Evolutionary conservation across 768 basidiomycete species (phyloP), one percentile per base, ranked within the genome.

Genomic region (Mycena olivaceomarginata): DNA sequence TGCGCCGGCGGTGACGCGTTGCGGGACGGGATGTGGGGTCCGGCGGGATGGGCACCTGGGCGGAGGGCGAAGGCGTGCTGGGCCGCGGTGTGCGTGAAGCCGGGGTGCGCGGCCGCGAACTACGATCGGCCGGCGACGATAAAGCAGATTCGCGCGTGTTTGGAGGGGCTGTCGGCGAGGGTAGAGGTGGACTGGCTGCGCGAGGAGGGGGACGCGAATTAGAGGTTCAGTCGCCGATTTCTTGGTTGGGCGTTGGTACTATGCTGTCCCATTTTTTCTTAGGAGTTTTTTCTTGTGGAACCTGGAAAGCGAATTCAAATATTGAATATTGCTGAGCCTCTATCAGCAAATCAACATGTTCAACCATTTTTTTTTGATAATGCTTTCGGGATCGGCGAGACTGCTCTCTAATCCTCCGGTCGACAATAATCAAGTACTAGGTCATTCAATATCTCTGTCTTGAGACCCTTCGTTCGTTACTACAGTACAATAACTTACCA

Each of bases 71-170:
- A 86, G 81, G 88, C 89, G 5, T 94, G 92, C 79, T 94, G 94
- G 93, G 88, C 88, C 60, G 90, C 93, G 1, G 88, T 84, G 69
- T 95, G 93, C 79, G 76, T 83, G n/a, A 89, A 88, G 80, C 22
- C 75, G 40, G 89, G 83, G 1, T 94, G 94, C 80, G 86, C 85
- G 18, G 90, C 89, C 2, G 82, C 90, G 57, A 89, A 92, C 74
- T 95, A 94, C 71, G 93, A 94, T 82, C 89, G 90, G 82, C 78
- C 83, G 22, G 89, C 90, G 66, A 92, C 94, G 46, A 81, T 94
- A 73, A 90, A 88, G 66, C 89, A 92, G 72, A 92, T 95, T 74
- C 85, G 86, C 66, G 87, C 89, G 20, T 92, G 93, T 81, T 86
- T 95, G 39, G 90, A 91, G 2, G 79, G 86, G 18, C 86, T 94